phyloP scores from a whole-genome alignment of 345 rosid genomes.

The Syzygium aqueum region DNA sequence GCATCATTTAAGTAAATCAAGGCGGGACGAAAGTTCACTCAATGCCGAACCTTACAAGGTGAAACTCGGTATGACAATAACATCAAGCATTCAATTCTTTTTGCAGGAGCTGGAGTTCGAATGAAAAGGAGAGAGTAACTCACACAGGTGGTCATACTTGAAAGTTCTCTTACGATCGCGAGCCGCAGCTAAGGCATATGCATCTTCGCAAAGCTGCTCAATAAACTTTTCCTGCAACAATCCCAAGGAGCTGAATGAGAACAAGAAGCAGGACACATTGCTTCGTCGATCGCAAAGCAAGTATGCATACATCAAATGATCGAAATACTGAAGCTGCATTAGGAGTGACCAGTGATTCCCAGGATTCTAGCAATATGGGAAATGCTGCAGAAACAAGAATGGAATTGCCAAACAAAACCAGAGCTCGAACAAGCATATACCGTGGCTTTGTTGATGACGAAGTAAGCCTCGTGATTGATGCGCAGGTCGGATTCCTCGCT shows the following conservation, averaged over 20 bases:
- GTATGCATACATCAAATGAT: not conserved
- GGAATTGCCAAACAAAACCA: not conserved
- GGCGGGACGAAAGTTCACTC: not conserved
- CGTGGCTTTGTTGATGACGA: conserved; percentile 74
- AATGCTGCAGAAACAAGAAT: not conserved
- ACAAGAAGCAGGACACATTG: not conserved
- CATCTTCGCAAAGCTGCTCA: conserved; percentile 56
- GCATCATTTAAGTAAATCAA: not conserved
- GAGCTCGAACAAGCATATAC: conserved; percentile 16
- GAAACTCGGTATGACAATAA: not conserved
- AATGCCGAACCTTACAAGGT: not conserved
- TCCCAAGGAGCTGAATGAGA: not conserved
- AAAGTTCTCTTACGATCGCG: conserved; percentile 50
- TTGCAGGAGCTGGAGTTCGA: not conserved
- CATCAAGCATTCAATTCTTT: not conserved
- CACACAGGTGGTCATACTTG: conserved; percentile 72
- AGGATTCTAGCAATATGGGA: not conserved
- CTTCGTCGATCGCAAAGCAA: not conserved
- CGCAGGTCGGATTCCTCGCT: conserved; percentile 24
- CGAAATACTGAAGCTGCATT: not conserved
- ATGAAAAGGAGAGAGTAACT: not conserved
- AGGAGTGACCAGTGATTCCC: not conserved
- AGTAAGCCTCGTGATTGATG: conserved; percentile 51
- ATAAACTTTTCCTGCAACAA: conserved; percentile 64
- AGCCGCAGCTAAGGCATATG: conserved; percentile 30